Base-by-base conservation (phyloP, 225 moss, liverwort and hornwort species). In the Sphagnum tenellum region DNA sequence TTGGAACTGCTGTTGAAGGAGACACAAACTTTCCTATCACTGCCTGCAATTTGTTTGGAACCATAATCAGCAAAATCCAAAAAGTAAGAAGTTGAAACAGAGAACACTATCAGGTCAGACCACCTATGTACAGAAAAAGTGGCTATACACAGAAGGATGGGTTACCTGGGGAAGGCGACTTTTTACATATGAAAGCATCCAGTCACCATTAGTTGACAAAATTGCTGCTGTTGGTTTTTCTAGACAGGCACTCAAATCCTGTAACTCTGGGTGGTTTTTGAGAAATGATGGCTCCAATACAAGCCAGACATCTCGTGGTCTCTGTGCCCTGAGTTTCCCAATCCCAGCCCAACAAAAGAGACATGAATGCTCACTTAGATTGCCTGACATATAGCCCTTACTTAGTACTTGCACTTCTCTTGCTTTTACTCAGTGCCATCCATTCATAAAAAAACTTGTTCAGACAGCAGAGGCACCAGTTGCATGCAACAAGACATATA, bases 281-380 rank as follows among this genome's bases (percentile, higher is more conserved):
- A 85, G 60, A 67, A 85, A 85, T 62, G 85, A 66, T 47, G 85
- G 85, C 59, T 85, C 81, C 81, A 82, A 76, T 60, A 85, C 72
- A 13, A 85, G 81, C 81, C 85, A 85, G 47, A 85, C 78, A 74
- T 82, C 85, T 74, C 74, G 78, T 55, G 76, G 67, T 66, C 76
- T 64, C 56, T 52, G 72, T 12, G 76, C 65, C 65, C 85, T 85
- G 62, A 47, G 67, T 73, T 65, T 48, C 45, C n/a, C 7, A 4
- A 12, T 9, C 46, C 10, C 67, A 56, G 29, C 58, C 7, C 56
- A 11, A 56, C n/a, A 56, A 56, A 11, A 7, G 13, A 13, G 10
- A 12, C 13, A 8, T 5, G n/a, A 2, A 56, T 56, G 10, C 11
- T 56, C 29, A 29, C 29, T 29, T 29, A 29, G 29, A 29, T 29